Evolutionary conservation across 306 rosid species (phyloP).

Genomic region (Heteromeles arbutifolia): DNA sequence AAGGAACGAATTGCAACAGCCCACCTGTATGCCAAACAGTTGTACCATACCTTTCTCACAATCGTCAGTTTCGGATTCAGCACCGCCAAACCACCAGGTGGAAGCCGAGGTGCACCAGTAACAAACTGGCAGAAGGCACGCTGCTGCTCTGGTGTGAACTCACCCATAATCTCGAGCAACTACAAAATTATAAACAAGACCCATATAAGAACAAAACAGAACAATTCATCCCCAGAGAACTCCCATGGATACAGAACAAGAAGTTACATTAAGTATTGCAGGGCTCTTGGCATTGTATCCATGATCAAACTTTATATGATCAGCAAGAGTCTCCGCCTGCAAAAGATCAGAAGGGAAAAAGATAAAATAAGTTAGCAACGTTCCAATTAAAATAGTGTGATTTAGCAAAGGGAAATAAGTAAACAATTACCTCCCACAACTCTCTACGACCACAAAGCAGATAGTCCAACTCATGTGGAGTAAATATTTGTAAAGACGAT

Average conservation of each 20-base stretch:
- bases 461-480: constrained; percentile 84
- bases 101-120: constrained; percentile 95
- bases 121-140: constrained; percentile 96
- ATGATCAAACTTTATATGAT: constrained; percentile 95
- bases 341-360: constrained; percentile 7
- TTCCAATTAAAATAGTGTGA: constrained; percentile 1
- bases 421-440: constrained; percentile 76
- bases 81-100: constrained; percentile 93
- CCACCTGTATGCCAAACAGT: neutral
- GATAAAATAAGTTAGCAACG: neutral
- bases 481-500: constrained; percentile 71
- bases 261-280: constrained; percentile 77
- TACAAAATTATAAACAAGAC: constrained; percentile 29
- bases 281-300: constrained; percentile 98
- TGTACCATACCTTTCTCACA: constrained; percentile 77
- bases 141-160: constrained; percentile 86
- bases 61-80: constrained; percentile 89
- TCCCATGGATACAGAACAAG: neutral
- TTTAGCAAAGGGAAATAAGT: neutral
- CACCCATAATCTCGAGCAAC: constrained; percentile 95
- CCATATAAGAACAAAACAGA: constrained; percentile 7
- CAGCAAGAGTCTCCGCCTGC: constrained; percentile 86
- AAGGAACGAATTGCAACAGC: neutral
- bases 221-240: constrained; percentile 3
- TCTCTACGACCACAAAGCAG: constrained; percentile 96